These are phyloP conservation scores for Coemansia sp. DNA, from an alignment of 192 early-diverging fungal species.

Conservation along the genomic window DNA sequence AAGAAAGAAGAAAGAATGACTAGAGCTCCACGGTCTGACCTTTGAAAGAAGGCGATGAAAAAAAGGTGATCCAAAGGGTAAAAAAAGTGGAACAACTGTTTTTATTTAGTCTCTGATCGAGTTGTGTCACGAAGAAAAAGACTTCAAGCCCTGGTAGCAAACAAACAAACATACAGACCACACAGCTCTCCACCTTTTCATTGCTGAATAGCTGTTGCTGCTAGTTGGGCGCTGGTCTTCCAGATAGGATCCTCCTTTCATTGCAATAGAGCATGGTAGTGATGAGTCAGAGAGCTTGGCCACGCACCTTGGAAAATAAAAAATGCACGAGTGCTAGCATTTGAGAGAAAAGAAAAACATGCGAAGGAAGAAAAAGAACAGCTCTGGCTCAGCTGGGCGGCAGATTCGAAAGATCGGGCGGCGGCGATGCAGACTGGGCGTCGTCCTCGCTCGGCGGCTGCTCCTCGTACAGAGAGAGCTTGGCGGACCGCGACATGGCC, in stretches of 20 bases:
- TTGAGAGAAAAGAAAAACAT: too few relatives aligned
- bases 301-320: too few relatives aligned
- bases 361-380: not conserved
- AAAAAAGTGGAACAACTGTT: not conserved
- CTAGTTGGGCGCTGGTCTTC: too few relatives aligned
- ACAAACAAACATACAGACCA: too few relatives aligned
- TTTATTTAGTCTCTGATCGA: not conserved
- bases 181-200: too few relatives aligned
- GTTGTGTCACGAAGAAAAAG: not conserved
- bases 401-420: constrained; percentile 87
- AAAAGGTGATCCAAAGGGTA: not conserved
- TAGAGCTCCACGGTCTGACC: not conserved
- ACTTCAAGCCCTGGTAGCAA: not conserved
- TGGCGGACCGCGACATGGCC: constrained; percentile 92
- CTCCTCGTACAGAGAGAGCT: constrained; percentile 72
- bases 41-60: too few relatives aligned
- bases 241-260: too few relatives aligned
- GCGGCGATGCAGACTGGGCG: constrained; percentile 34
- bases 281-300: too few relatives aligned
- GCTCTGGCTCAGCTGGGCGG: constrained; percentile 67
- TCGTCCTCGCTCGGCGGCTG: constrained; percentile 54
- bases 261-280: too few relatives aligned
- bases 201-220: too few relatives aligned
- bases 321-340: too few relatives aligned
- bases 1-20: not conserved